phyloP scores from a whole-genome alignment of 1,284 basidiomycete species.

The Xerocomus amazonicus region DNA sequence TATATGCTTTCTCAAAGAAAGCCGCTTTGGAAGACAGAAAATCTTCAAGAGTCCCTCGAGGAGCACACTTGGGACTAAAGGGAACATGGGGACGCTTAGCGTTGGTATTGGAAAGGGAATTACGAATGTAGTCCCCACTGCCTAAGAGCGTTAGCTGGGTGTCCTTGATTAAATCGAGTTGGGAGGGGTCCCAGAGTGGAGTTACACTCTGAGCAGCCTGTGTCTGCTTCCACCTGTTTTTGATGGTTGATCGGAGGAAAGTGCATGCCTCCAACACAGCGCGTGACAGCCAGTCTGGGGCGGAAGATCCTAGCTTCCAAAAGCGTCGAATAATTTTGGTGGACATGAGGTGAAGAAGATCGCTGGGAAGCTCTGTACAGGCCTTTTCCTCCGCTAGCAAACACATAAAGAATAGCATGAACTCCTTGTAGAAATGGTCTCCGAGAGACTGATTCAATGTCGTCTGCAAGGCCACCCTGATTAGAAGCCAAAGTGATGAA shows the following conservation, averaged over 20 bases:
- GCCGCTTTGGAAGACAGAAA: slow-evolving; percentile 18
- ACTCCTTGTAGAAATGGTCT: slow-evolving; percentile 39
- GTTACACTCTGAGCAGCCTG: slow-evolving; percentile 15
- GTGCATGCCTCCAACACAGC: slow-evolving; percentile 12
- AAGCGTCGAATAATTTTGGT: slow-evolving; percentile 37
- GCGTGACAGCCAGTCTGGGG: slow-evolving; percentile 19
- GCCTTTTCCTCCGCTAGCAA: slow-evolving; percentile 28
- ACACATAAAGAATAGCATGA: slow-evolving; percentile 41
- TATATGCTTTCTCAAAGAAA: slow-evolving; percentile 17
- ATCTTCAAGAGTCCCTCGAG: slow-evolving; percentile 18
- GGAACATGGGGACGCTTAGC: background rate
- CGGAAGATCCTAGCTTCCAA: slow-evolving; percentile 34
- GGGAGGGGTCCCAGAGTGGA: slow-evolving; percentile 26
- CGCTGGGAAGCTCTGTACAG: slow-evolving; percentile 24
- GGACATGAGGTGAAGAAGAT: slow-evolving; percentile 30
- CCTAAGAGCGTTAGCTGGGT: slow-evolving; percentile 29
- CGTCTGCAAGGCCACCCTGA: slow-evolving; percentile 39
- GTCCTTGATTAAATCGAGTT: slow-evolving; percentile 30
- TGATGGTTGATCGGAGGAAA: slow-evolving; percentile 11
- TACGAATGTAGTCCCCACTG: slow-evolving; percentile 27
- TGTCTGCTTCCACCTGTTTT: slow-evolving; percentile 15
- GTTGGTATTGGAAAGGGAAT: slow-evolving; percentile 5
- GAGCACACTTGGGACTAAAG: slow-evolving; percentile 15
- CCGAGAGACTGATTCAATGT: slow-evolving; percentile 26
- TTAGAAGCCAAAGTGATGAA: slow-evolving; percentile 34